Evolutionary conservation across 1,284 basidiomycete genomes (phyloP), one percentile per base, ranked within the genome.

Genomic region (Termitomyces sp.): DNA sequence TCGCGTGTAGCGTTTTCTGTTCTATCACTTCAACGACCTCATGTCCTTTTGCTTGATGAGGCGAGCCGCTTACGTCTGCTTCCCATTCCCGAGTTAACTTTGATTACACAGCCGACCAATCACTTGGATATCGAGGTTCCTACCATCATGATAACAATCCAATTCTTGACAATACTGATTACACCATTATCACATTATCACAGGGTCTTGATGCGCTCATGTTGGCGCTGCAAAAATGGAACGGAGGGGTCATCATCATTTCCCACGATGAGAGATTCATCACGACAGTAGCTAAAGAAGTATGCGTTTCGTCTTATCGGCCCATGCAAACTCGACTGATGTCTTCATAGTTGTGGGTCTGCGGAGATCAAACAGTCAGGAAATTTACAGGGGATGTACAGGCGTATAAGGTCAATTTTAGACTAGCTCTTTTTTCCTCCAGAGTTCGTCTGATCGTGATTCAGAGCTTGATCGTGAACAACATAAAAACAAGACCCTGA

Each of bases 201-300:
- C 55, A 86, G 83, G 96, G 95, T 81, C 79, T 99, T 54, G 97
- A 99, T 66, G 97, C 95, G 5, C 76, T 99, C 42, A 97, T 97
- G 84, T 72, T 80, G 19, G 97, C 93, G 0, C 72, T 99, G 60
- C 82, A 84, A 60, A 75, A 74, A 14, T 99, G 93, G 92, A 97
- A 97, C 64, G 97, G 97, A n/a, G 97, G 96, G 49, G 92, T 94
- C 8, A 91, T 94, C 56, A 75, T 93, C 58, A 93, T 97, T 62
- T 92, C 90, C 60, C 94, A 97, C 81, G 94, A 97, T 78, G 91
- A 94, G 67, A 75, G 89, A 48, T 94, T 96, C 68, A 93, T 96
- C 64, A 93, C 91, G 26, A 86, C 80, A 26, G 88, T 91, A 14
- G 88, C 88, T 1, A 80, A 78, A 65, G 85, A 91, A 75, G 89